Percentiles rank a stretch among this genome's conserved stretches.
Conservation (phyloP, 2,329 filamentous ascomycete genomes). For the Septoria petroselini region DNA sequence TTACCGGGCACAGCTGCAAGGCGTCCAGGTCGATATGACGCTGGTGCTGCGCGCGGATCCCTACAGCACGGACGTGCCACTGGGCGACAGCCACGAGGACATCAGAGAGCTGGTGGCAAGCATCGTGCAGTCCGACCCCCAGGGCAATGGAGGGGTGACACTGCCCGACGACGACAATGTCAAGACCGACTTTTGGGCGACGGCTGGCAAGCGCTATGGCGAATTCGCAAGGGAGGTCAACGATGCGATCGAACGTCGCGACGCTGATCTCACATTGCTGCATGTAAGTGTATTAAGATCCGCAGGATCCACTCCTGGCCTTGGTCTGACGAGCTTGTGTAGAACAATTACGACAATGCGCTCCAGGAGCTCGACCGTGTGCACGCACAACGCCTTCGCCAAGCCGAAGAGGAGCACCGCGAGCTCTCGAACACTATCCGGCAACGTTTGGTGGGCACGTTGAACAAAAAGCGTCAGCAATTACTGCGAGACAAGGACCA, state of each 20-base stretch:
- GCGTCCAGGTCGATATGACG: constrained; percentile 86
- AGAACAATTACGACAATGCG: constrained; percentile 58
- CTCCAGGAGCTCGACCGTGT: constrained; percentile 56
- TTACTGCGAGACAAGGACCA: constrained; percentile 65
- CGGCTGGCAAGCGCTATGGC: constrained; percentile 76
- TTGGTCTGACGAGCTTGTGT: constrained; percentile 1
- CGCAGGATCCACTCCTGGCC: background rate
- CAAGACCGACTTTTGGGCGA: constrained; percentile 64
- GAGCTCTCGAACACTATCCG: constrained; percentile 58
- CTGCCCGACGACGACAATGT: constrained; percentile 48
- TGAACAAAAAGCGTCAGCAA: constrained; percentile 56
- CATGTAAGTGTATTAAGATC: constrained; percentile 59
- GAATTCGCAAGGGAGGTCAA: constrained; percentile 85
- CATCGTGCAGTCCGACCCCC: constrained; percentile 35
- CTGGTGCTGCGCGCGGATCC: constrained; percentile 82
- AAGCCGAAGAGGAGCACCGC: constrained; percentile 62
- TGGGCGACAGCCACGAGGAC: constrained; percentile 64
- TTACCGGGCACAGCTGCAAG: constrained; percentile 85
- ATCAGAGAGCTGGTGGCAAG: constrained; percentile 58
- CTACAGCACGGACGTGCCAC: constrained; percentile 63
- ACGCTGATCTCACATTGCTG: constrained; percentile 75
- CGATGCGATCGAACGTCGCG: constrained; percentile 80
- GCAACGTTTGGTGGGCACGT: constrained; percentile 57
- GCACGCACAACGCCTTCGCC: constrained; percentile 58
- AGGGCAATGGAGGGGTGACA: constrained; percentile 36